Evolutionary conservation across 768 basidiomycete genomes (phyloP), one percentile per base, ranked within the genome.

Genomic region (Tulasnella sp.): DNA sequence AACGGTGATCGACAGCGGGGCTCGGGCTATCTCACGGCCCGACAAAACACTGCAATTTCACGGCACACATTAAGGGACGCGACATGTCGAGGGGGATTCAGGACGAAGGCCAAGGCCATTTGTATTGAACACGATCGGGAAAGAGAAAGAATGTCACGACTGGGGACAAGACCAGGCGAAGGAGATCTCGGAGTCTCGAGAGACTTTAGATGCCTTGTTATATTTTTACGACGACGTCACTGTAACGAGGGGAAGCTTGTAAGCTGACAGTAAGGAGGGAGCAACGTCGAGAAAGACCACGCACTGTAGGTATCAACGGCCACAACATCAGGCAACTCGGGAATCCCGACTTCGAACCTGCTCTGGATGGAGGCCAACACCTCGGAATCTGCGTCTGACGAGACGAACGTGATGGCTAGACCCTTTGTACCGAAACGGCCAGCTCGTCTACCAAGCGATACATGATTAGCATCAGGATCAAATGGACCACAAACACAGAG

Each of bases 401-500:
- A 83, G 43, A 97, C 89, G 69, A 95, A 99, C 0, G 94, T 97
- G 71, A 98, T 89, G 17, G 95, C 94, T 45, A 99, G 85, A 79
- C 96, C 96, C 74, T 98, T 98, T 32, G 96, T 99, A 65, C 96
- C 96, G 73, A 99, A 99, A 63, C 96, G 91, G 65, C 96, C 96
- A 65, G 96, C 96, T 76, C 96, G 95, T 65, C 92, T 88, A 64
- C 19, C 41, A 30, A 45, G 34, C 27, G 48, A 48, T 61, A 27
- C 45, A 21, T n/a, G 15, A 38, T 38, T 38, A 15, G 5, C 34
- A 38, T 5, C 5, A 7, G 15, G 7, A 48, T 19, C 21, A 38
- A 38, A 15, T 38, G 7, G 15, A 15, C 34, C 34, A 38, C 34
- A 15, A 38, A 38, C 13, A 32, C n/a, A 9, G 45, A 11, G 44